A percentile compares a stretch with the other conserved stretches of the same genome.
These are phyloP conservation scores for Xylaria digitata DNA, from an alignment of 2,329 filamentous ascomycete genomes.

Conservation along the genomic window DNA sequence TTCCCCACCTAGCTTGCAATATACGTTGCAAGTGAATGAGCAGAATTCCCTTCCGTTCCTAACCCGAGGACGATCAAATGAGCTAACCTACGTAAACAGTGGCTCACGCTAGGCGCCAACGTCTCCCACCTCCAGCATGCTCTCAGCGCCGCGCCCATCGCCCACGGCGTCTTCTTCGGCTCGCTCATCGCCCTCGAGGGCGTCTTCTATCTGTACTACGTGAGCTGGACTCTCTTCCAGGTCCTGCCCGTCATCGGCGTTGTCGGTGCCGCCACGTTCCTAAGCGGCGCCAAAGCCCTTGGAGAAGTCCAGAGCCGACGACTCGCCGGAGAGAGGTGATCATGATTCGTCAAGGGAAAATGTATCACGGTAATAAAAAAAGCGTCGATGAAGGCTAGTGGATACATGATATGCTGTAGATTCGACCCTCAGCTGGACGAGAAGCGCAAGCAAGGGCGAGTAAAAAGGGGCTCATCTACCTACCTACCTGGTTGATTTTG, in stretches of 20 bases:
- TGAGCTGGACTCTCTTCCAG: slow-evolving; percentile 91
- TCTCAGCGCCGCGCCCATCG: slow-evolving; percentile 78
- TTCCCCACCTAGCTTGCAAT: not conserved
- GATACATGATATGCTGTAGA: not conserved
- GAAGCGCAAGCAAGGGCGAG: not conserved
- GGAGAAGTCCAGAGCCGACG: slow-evolving; percentile 92
- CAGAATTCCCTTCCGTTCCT: too few relatives aligned
- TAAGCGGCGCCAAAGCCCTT: slow-evolving; percentile 90
- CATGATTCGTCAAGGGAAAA: not conserved
- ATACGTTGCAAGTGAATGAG: not conserved
- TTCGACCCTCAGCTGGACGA: not conserved
- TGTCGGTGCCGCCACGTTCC: slow-evolving; percentile 77
- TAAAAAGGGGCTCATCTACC: not conserved
- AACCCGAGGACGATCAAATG: not conserved
- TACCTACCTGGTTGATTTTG: not conserved
- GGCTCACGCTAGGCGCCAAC: slow-evolving; percentile 86
- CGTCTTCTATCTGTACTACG: slow-evolving; percentile 96
- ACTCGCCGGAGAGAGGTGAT: slow-evolving; percentile 72
- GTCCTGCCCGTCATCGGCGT: slow-evolving; percentile 77
- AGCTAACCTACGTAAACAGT: slow-evolving; percentile 61
- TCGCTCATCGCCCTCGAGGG: slow-evolving; percentile 89
- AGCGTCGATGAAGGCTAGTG: not conserved
- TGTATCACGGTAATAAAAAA: too few relatives aligned
- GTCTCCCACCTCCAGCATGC: slow-evolving; percentile 81
- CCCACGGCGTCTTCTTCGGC: slow-evolving; percentile 86